Conservation (phyloP, 2,329 filamentous ascomycete species). For the Graphium sp. region DNA sequence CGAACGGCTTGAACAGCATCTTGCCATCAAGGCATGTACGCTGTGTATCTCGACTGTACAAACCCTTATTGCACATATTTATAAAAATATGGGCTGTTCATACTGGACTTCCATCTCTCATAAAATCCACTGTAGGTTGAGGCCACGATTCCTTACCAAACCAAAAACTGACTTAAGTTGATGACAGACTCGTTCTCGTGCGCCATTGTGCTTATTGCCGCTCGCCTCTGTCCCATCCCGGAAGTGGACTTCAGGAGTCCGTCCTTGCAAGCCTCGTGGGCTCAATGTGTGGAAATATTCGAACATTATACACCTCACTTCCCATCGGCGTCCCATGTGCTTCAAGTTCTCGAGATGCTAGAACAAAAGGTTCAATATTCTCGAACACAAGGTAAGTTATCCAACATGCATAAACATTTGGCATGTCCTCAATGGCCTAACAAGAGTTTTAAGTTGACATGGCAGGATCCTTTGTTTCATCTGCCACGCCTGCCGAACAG, state of each 20-base stretch:
- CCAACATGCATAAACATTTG: too few species aligned
- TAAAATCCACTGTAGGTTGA: constrained; percentile 3
- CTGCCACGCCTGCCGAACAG: too few species aligned
- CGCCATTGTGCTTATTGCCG: constrained; percentile 2
- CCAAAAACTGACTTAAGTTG: too few species aligned
- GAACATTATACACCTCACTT: constrained; percentile 3
- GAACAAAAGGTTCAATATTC: constrained; percentile 1
- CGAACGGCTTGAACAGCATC: background rate
- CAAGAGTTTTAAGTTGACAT: too few species aligned
- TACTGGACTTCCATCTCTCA: constrained; percentile 5
- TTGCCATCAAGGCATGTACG: constrained; percentile 1
- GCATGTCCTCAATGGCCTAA: too few species aligned
- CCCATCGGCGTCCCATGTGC: constrained; percentile 2
- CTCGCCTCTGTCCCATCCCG: background rate
- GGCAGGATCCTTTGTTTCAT: too few species aligned
- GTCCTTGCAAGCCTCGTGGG: constrained; percentile 1
- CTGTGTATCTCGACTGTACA: constrained; percentile 3
- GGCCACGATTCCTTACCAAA: too few species aligned
- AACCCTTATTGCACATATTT: constrained; percentile 3
- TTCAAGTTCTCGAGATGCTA: constrained; percentile 3
- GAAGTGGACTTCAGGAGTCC: constrained; percentile 1
- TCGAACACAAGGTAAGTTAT: too few species aligned
- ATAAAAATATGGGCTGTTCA: constrained; percentile 2
- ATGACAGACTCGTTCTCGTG: constrained; percentile 4
- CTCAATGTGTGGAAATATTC: constrained; percentile 3